phyloP scores from a whole-genome alignment of 1,139 yeast species.

The Nakaseomyces kungkrabaensis region DNA sequence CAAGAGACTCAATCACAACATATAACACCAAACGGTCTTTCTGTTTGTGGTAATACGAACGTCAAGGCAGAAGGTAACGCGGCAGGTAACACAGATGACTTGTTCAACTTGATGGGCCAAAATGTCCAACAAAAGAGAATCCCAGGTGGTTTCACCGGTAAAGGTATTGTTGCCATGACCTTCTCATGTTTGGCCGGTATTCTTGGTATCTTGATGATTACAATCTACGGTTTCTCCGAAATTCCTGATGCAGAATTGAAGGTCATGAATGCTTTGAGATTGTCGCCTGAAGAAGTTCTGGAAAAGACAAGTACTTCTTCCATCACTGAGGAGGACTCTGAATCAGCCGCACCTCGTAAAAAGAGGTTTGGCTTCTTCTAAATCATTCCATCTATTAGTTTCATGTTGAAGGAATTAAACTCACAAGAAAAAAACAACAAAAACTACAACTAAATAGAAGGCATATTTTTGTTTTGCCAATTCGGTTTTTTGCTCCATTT shows the following conservation, averaged over 20 bases:
- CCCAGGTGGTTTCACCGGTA: slow-evolving; percentile 81
- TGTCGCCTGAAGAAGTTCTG: slow-evolving; percentile 7
- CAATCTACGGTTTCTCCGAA: slow-evolving; percentile 76
- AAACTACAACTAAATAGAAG: too few relatives aligned
- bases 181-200: slow-evolving; percentile 73
- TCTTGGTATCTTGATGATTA: slow-evolving; percentile 66
- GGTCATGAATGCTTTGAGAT: slow-evolving; percentile 39
- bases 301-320: background rate
- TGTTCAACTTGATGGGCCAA: slow-evolving; percentile 61
- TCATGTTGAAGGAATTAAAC: too few relatives aligned
- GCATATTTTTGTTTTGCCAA: too few relatives aligned
- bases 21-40: slow-evolving; percentile 47
- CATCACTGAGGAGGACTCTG: background rate
- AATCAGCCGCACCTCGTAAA: background rate
- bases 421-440: too few relatives aligned
- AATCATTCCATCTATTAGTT: background rate
- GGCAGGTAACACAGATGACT: slow-evolving; percentile 58
- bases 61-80: slow-evolving; percentile 65
- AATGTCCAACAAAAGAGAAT: slow-evolving; percentile 52
- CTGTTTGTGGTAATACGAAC: slow-evolving; percentile 46
- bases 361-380: background rate
- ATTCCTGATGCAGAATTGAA: slow-evolving; percentile 47
- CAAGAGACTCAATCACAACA: slow-evolving; percentile 40
- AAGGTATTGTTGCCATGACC: slow-evolving; percentile 80
- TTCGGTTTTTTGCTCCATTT: too few relatives aligned